Conservation (phyloP, 441 rosid species). For the Euphorbia celastroides region DNA sequence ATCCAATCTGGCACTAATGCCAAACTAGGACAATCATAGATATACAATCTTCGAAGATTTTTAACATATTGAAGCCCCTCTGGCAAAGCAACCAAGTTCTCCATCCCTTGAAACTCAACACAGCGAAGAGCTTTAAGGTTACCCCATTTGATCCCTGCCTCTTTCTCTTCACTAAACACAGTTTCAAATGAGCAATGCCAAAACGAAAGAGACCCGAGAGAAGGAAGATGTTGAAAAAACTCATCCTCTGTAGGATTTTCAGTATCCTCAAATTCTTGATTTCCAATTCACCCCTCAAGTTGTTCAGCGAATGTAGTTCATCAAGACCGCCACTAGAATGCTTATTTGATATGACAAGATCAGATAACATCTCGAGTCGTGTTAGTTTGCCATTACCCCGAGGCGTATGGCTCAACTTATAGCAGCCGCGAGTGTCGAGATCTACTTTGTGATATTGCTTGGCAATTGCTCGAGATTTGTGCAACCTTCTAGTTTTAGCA, state of each 20-base stretch:
- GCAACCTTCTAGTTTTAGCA: background rate
- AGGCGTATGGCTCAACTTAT: conserved; percentile 18
- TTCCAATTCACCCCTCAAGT: conserved; percentile 10
- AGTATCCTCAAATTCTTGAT: background rate
- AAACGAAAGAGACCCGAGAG: background rate
- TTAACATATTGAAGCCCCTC: conserved; percentile 13
- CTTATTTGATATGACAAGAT: conserved; percentile 1
- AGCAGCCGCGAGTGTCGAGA: conserved; percentile 12
- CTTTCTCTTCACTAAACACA: background rate
- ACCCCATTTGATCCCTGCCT: background rate
- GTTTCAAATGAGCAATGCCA: background rate
- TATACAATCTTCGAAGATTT: background rate
- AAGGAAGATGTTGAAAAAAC: conserved; percentile 7
- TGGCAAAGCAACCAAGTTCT: conserved; percentile 11
- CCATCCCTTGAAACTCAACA: background rate
- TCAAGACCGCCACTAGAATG: conserved; percentile 7
- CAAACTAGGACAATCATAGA: no score
- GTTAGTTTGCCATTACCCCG: conserved; percentile 20
- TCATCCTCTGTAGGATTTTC: conserved; percentile 1
- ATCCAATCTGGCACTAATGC: background rate
- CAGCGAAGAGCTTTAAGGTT: background rate
- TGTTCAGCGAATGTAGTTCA: conserved; percentile 17
- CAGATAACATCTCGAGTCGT: conserved; percentile 5
- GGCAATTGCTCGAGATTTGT: background rate
- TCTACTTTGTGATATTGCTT: background rate